A percentile compares a stretch with the other conserved stretches of the same genome.
These are phyloP conservation scores for Didymella exigua DNA, from an alignment of 2,329 filamentous ascomycete genomes.

Conservation along the genomic window DNA sequence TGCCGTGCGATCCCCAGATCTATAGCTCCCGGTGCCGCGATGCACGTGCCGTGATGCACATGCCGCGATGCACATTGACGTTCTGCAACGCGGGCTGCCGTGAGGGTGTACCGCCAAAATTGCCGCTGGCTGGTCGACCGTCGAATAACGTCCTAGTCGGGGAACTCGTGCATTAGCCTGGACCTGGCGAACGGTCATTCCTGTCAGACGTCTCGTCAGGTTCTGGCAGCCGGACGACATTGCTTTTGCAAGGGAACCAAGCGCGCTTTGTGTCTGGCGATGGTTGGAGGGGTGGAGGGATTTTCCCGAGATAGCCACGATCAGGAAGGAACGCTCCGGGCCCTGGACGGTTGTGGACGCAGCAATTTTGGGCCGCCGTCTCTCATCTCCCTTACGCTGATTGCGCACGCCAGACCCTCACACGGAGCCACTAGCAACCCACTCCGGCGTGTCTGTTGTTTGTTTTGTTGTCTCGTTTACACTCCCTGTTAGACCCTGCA, in stretches of 20 bases:
- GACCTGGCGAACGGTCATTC: slow-evolving; percentile 13
- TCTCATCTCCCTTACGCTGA: slow-evolving; percentile 1
- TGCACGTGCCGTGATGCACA: no score
- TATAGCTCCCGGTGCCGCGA: slow-evolving; percentile 29
- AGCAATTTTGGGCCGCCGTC: slow-evolving; percentile 4
- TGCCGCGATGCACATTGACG: slow-evolving; percentile 29
- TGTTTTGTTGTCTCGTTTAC: slow-evolving; percentile 15
- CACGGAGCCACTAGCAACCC: slow-evolving; percentile 12
- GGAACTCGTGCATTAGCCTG: slow-evolving; percentile 19
- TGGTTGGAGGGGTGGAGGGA: slow-evolving; percentile 6
- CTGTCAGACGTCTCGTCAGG: slow-evolving; percentile 10
- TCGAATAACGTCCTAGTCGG: slow-evolving; percentile 7
- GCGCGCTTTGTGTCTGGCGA: neutral
- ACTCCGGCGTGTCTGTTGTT: slow-evolving; percentile 12
- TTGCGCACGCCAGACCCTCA: slow-evolving; percentile 5
- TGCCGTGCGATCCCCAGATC: slow-evolving; percentile 22
- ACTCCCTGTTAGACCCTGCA: slow-evolving; percentile 29
- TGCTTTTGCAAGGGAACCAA: neutral
- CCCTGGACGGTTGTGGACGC: neutral
- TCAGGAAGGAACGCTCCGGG: slow-evolving; percentile 13
- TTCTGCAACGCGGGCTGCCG: slow-evolving; percentile 8
- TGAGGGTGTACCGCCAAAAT: slow-evolving; percentile 25
- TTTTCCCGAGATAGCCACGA: slow-evolving; percentile 5
- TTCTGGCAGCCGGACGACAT: slow-evolving; percentile 3
- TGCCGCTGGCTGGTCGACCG: slow-evolving; percentile 17